Percentiles rank a stretch among this genome's conserved stretches.
These are phyloP conservation scores for Cyclostephanos invisitatus DNA, from an alignment of 108 stramenopile genomes.

Conservation along the genomic window DNA sequence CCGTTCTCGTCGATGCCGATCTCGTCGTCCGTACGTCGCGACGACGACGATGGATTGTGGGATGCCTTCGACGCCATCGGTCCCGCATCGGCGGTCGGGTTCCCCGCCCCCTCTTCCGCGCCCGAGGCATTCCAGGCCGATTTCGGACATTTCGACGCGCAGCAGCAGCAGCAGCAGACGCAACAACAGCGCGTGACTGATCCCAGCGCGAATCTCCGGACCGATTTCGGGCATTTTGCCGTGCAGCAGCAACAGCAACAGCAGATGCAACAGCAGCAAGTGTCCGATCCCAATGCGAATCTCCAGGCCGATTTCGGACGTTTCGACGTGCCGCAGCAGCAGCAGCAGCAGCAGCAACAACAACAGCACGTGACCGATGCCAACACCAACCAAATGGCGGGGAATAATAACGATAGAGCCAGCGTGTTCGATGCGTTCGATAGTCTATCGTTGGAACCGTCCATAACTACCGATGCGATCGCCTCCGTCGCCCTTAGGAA, in stretches of 20 bases:
- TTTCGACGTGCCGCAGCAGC: conserved; percentile 2
- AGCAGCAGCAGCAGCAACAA: conserved; percentile 34
- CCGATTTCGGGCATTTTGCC: conserved; percentile 34
- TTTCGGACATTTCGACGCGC: conserved; percentile 30
- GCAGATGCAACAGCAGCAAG: conserved; percentile 53
- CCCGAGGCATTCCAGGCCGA: conserved; percentile 31
- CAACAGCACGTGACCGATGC: too few relatives aligned
- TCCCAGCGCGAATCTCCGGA: too few relatives aligned
- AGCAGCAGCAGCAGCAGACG: conserved; percentile 40
- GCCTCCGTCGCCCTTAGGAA: neutral
- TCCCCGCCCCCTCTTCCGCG: neutral
- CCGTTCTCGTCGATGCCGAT: conserved; percentile 50
- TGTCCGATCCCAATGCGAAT: too few relatives aligned
- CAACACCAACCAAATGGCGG: conserved; percentile 8
- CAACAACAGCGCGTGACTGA: too few relatives aligned
- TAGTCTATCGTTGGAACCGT: conserved; percentile 45
- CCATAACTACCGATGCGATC: conserved; percentile 7
- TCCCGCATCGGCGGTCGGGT: conserved; percentile 41
- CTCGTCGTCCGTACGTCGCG: conserved; percentile 33
- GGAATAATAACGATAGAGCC: conserved; percentile 19
- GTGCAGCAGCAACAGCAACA: neutral
- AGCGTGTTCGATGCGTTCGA: conserved; percentile 62
- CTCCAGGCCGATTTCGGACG: conserved; percentile 39
- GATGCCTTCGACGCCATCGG: conserved; percentile 63
- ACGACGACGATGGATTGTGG: conserved; percentile 45